Base-by-base conservation (phyloP, 2,329 filamentous ascomycete species). In the Verticillium nubilum region DNA sequence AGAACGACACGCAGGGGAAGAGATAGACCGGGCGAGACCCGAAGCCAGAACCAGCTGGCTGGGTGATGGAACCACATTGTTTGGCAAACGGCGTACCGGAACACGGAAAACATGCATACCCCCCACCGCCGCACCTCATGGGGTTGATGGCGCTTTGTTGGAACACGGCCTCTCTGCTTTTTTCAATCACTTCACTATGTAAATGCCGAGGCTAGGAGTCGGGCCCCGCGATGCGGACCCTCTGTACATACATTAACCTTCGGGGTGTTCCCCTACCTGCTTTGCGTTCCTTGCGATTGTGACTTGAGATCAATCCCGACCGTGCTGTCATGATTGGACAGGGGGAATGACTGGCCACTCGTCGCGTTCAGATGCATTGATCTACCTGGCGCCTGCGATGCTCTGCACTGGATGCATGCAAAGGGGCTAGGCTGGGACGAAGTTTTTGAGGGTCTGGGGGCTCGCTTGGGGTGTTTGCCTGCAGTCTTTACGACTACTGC, bases 41-140 rank as follows among this genome's bases (percentile, higher is more conserved):
- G 52, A 19, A 53, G 52, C 52, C 52, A 29, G 52, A n/a, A 53
- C 52, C 52, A 53, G 52, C 52, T 53, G 52, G 52, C 52, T 53
- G 52, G 25, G 42, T 23, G n/a, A 47, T 47, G 42, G 42, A 13
- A 47, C 12, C 17, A 47, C 23, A n/a, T 47, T 47, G 42, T 31
- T 31, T 7, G 29, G 13, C 29, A 31, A 25, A 47, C 35, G 42
- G 42, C 42, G 42, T 25, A 47, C 42, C 42, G 42, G 42, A 47
- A 23, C 42, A 47, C 23, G 42, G n/a, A 47, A 23, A 47, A 23
- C 9, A 47, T 47, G n/a, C 42, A 47, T 47, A 47, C 42, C 42
- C 42, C 37, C 42, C 29, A 13, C 19, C 15, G 19, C 42, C 42
- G 42, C 42, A 47, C 42, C n/a, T 47, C 42, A 47, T 23, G 1